A percentile compares a stretch with the other conserved stretches of the same genome.
phyloP scores from a whole-genome alignment of 169 alveolate species.

The Eimeria falciformis region DNA sequence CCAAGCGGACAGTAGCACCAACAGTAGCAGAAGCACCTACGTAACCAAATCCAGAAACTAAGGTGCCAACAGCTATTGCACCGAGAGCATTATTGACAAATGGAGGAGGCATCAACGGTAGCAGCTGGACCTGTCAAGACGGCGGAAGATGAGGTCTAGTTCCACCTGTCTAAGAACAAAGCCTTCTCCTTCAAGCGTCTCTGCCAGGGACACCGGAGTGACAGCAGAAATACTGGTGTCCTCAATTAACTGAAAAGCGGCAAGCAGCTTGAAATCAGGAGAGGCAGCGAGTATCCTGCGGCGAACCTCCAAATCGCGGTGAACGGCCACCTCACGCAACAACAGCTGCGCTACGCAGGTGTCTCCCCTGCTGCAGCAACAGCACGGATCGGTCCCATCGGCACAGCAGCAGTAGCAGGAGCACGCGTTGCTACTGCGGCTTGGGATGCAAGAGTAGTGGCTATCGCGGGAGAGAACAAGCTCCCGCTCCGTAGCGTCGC shows the following conservation, averaged over 20 bases:
- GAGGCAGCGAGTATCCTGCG: slow-evolving; percentile 80
- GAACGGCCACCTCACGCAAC: slow-evolving; percentile 71
- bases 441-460: slow-evolving; percentile 39
- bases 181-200: slow-evolving; percentile 77
- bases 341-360: slow-evolving; percentile 70
- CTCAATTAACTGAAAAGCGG: slow-evolving; percentile 87
- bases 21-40: background rate
- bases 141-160: slow-evolving; percentile 70
- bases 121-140: slow-evolving; percentile 71
- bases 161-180: slow-evolving; percentile 59
- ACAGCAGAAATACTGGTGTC: slow-evolving; percentile 78
- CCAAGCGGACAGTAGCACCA: background rate
- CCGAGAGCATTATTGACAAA: background rate
- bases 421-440: slow-evolving; percentile 33
- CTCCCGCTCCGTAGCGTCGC: slow-evolving; percentile 50
- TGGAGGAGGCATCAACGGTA: background rate
- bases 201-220: slow-evolving; percentile 77
- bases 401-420: slow-evolving; percentile 63
- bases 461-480: slow-evolving; percentile 56
- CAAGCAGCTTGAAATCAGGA: slow-evolving; percentile 85
- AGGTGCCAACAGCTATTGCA: background rate
- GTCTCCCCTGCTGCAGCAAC: slow-evolving; percentile 55
- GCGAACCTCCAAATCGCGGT: slow-evolving; percentile 83
- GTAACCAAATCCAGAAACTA: background rate
- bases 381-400: slow-evolving; percentile 19